Evolutionary conservation across 208 protist species (phyloP).

Genomic region (Trypanosoma conorhini): DNA sequence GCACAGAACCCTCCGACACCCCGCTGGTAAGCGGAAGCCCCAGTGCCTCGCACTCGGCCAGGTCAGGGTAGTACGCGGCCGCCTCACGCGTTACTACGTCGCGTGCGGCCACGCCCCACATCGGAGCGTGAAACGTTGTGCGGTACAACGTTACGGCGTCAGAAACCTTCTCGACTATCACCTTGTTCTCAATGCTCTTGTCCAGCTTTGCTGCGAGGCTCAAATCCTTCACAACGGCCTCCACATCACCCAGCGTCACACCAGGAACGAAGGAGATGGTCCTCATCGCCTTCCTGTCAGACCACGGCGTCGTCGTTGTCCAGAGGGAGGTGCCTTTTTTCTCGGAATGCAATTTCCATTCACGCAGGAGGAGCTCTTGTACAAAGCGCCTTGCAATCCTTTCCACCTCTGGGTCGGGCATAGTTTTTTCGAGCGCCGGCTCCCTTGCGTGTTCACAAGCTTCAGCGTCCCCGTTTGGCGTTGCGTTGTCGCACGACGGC

Average conservation of each 20-base stretch:
- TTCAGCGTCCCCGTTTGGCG: background rate
- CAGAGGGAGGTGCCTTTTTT: slow-evolving; percentile 24
- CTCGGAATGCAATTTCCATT: slow-evolving; percentile 20
- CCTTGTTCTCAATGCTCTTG: slow-evolving; percentile 18
- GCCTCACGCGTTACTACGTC: slow-evolving; percentile 33
- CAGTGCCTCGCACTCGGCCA: slow-evolving; percentile 14
- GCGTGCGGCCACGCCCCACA: slow-evolving; percentile 27
- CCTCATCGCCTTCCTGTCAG: slow-evolving; percentile 32
- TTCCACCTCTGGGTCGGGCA: slow-evolving; percentile 2
- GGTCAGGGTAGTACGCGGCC: slow-evolving; percentile 33
- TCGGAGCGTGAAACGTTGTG: slow-evolving; percentile 28
- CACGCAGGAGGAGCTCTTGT: slow-evolving; percentile 27
- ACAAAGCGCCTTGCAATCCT: slow-evolving; percentile 30
- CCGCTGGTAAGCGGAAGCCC: slow-evolving; percentile 15
- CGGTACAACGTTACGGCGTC: slow-evolving; percentile 16
- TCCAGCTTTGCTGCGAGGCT: slow-evolving; percentile 24
- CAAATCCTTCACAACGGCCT: slow-evolving; percentile 32
- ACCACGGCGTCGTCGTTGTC: slow-evolving; percentile 22
- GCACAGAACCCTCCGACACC: slow-evolving; percentile 21
- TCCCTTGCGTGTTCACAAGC: background rate
- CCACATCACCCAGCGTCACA: slow-evolving; percentile 31
- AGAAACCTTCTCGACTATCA: slow-evolving; percentile 17
- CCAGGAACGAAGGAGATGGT: slow-evolving; percentile 26
- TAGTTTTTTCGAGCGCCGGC: background rate
- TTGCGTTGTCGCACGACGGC: slow-evolving; percentile 21